Conservation (phyloP, 2,329 filamentous ascomycete genomes). For the Bimuria novae-zelandiae region DNA sequence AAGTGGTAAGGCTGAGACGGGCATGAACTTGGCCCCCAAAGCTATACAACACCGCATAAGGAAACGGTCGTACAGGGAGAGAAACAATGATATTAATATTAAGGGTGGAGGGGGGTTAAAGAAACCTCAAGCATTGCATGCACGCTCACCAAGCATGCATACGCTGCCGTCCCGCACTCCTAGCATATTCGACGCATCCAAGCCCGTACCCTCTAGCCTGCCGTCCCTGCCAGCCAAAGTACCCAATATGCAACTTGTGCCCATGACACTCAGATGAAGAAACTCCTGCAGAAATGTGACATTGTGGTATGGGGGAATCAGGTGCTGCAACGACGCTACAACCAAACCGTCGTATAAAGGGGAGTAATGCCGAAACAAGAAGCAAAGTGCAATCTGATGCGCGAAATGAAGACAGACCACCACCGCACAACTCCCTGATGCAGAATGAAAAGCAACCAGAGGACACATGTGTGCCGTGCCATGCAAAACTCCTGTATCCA, state of each 20-base stretch:
- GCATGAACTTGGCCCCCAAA: slow-evolving; percentile 2
- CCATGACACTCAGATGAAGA: slow-evolving; percentile 1
- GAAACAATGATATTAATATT: slow-evolving; percentile 11
- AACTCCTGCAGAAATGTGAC: background rate
- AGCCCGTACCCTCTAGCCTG: no score
- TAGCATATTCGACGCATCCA: background rate
- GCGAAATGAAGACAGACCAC: background rate
- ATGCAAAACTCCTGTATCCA: slow-evolving; percentile 7
- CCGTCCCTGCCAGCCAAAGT: background rate
- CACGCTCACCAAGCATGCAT: slow-evolving; percentile 3
- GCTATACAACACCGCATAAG: background rate
- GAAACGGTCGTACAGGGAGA: slow-evolving; percentile 1
- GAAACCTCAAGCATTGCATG: slow-evolving; percentile 3
- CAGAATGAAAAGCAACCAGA: background rate
- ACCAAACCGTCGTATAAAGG: background rate
- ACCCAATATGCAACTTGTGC: slow-evolving; percentile 9
- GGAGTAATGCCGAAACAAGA: slow-evolving; percentile 5
- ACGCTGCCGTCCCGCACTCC: slow-evolving; percentile 3
- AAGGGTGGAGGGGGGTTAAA: slow-evolving; percentile 9
- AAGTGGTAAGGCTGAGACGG: background rate
- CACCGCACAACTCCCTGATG: background rate
- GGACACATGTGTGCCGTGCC: slow-evolving; percentile 1
- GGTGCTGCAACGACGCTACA: slow-evolving; percentile 5
- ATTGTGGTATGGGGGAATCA: slow-evolving; percentile 8
- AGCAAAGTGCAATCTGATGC: slow-evolving; percentile 5